These are phyloP conservation scores for Aspergillus tubingensis DNA, from an alignment of 2,329 filamentous ascomycete species.

Conservation along the genomic window DNA sequence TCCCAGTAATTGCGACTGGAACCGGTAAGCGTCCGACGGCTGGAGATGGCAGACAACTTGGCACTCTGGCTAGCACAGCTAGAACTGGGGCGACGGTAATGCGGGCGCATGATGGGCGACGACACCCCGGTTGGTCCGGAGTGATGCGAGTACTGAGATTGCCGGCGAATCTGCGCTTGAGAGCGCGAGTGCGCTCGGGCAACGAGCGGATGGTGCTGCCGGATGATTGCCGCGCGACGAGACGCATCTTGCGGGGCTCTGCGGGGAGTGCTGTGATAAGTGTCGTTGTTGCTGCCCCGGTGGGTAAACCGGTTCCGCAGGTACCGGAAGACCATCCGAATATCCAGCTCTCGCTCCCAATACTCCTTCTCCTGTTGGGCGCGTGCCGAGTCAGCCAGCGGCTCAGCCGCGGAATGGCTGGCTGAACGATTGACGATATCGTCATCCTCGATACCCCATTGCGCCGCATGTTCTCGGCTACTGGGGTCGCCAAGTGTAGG, in stretches of 20 bases:
- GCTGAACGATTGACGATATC: slow-evolving; percentile 30
- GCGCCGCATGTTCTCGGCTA: slow-evolving; percentile 54
- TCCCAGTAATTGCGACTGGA: slow-evolving; percentile 92
- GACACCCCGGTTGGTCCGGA: slow-evolving; percentile 29
- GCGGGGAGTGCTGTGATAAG: slow-evolving; percentile 35
- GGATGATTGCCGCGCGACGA: slow-evolving; percentile 78
- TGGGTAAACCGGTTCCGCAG: slow-evolving; percentile 71
- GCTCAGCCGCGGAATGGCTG: slow-evolving; percentile 13
- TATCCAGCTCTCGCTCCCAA: slow-evolving; percentile 90
- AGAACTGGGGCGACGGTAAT: slow-evolving; percentile 53
- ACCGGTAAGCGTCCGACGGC: slow-evolving; percentile 56
- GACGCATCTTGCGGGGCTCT: slow-evolving; percentile 63
- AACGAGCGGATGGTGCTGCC: slow-evolving; percentile 86
- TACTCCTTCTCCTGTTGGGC: slow-evolving; percentile 67
- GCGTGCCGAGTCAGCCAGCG: slow-evolving; percentile 41
- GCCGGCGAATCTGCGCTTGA: slow-evolving; percentile 57
- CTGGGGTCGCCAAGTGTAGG: slow-evolving; percentile 50
- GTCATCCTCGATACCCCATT: slow-evolving; percentile 69
- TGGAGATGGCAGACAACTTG: slow-evolving; percentile 70
- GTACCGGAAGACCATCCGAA: slow-evolving; percentile 89
- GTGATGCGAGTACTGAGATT: slow-evolving; percentile 43
- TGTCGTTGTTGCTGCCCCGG: slow-evolving; percentile 45
- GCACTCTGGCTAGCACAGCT: slow-evolving; percentile 90
- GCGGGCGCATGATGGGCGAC: slow-evolving; percentile 43
- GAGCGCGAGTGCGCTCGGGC: slow-evolving; percentile 53